Conservation (phyloP, 768 basidiomycete species). For the Coprinopsis sp. region DNA sequence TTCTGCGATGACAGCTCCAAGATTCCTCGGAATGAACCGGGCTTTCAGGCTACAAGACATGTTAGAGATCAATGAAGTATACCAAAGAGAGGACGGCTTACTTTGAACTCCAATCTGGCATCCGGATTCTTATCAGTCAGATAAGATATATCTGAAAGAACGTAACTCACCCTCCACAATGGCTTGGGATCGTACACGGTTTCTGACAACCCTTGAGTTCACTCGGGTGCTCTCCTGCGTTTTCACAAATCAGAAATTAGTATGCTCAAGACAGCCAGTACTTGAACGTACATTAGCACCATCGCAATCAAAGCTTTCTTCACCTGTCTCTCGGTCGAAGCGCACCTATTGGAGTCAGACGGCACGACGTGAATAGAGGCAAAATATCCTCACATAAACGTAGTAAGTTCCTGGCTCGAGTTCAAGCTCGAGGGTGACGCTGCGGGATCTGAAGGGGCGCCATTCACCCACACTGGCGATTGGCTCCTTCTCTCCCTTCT, state of each 20-base stretch:
- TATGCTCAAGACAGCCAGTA: too few relatives aligned
- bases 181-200: too few relatives aligned
- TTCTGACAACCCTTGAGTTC: too few relatives aligned
- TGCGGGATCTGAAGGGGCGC: conserved; percentile 25
- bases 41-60: neutral
- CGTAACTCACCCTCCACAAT: too few relatives aligned
- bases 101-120: too few relatives aligned
- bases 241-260: too few relatives aligned
- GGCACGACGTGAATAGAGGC: neutral
- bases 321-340: too few relatives aligned
- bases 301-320: too few relatives aligned
- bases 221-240: too few relatives aligned
- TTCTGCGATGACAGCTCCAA: conserved; percentile 5
- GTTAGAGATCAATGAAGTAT: neutral
- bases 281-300: too few relatives aligned
- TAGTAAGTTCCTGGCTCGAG: conserved; percentile 40
- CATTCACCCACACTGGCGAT: conserved; percentile 30
- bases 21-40: neutral
- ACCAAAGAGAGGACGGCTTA: neutral
- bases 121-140: too few relatives aligned
- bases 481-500: conserved; percentile 33
- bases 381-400: conserved; percentile 27
- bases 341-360: neutral
- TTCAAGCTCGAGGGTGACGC: conserved; percentile 36
- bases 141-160: too few relatives aligned